Base-by-base conservation (phyloP, 176 grass and related monocot species). In the Saccharum spontaneum region DNA sequence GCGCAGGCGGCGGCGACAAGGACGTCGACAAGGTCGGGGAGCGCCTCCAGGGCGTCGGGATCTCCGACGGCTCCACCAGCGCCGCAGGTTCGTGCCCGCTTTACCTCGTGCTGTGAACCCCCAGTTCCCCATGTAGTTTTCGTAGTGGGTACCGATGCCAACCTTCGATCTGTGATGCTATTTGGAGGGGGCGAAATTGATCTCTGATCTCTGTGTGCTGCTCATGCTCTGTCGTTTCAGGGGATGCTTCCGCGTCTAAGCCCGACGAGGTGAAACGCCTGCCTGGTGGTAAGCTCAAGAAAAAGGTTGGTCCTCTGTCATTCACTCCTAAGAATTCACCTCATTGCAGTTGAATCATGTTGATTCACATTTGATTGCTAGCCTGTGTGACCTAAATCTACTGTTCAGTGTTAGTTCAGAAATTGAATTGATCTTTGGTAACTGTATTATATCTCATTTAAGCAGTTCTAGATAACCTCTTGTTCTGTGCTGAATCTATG, bases 261-360 rank as follows among this genome's bases (percentile, higher is more conserved):
- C 86, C 74, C 41, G 90, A 92, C 60, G 94, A 99, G 71, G 88
- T 92, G 46, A 99, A 97, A 73, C 97, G 97, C 72, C 88, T 99
- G 83, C 94, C 94, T 66, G 97, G 97, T 83, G 97, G 97, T 64
- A 99, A 99, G 87, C 67, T 94, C 75, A 99, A 97, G 94, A 99
- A 97, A 71, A 99, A 99, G 90, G 97, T 99, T 52, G 52, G 78
- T 89, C 74, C 23, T 50, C 17, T 76, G 44, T 5, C 22, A 12
- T 34, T 17, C 3, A 61, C 55, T 60, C 20, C 7, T 3, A 22
- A 8, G 4, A 67, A 26, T 73, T 30, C 40, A 76, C 24, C 52
- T 62, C 8, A 26, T 62, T 61, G 30, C 1, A 18, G 39, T 11
- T 66, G 10, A 48, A 8, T 48, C 37, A 34, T 7, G 16, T 49